Conservation (phyloP, 306 rosid genomes). For the Dalbergia cultrata region DNA sequence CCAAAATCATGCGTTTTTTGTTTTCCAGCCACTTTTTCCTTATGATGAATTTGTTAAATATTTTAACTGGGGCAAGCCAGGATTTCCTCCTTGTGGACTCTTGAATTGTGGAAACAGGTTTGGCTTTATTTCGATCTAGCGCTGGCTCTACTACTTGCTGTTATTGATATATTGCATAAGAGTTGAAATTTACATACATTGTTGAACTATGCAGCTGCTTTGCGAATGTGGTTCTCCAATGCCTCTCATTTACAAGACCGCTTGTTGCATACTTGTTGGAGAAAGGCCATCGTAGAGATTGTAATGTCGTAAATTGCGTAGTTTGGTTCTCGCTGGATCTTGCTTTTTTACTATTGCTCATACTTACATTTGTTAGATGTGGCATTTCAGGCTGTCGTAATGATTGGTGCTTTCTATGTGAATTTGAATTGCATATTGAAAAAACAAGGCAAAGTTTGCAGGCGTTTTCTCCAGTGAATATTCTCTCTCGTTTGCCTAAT, state of each 20-base stretch:
- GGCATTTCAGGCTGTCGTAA: constrained; percentile 67
- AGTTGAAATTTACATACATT: constrained; percentile 6
- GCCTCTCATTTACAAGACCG: constrained; percentile 82
- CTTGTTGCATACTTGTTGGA: constrained; percentile 83
- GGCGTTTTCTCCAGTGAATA: constrained; percentile 81
- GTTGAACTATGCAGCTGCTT: constrained; percentile 74
- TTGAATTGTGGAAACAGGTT: constrained; percentile 89
- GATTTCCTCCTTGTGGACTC: constrained; percentile 84
- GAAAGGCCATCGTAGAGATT: constrained; percentile 78
- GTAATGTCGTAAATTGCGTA: constrained; percentile 51
- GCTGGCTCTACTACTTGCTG: constrained; percentile 28
- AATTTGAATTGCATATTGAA: constrained; percentile 78
- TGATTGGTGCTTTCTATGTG: constrained; percentile 93
- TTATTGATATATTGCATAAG: constrained; percentile 11
- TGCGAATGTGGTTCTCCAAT: constrained; percentile 94
- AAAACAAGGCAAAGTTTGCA: constrained; percentile 62
- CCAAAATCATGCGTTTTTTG: background rate
- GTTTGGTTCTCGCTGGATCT: constrained; percentile 9
- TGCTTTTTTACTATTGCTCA: constrained; percentile 21
- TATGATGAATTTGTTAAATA: constrained; percentile 77
- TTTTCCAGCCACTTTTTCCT: constrained; percentile 78
- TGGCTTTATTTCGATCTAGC: constrained; percentile 19
- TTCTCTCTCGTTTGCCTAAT: constrained; percentile 78
- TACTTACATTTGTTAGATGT: constrained; percentile 11
- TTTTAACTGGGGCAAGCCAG: constrained; percentile 74